phyloP scores from a whole-genome alignment of 2,329 filamentous ascomycete species.

The Ophiostoma pallidulum region DNA sequence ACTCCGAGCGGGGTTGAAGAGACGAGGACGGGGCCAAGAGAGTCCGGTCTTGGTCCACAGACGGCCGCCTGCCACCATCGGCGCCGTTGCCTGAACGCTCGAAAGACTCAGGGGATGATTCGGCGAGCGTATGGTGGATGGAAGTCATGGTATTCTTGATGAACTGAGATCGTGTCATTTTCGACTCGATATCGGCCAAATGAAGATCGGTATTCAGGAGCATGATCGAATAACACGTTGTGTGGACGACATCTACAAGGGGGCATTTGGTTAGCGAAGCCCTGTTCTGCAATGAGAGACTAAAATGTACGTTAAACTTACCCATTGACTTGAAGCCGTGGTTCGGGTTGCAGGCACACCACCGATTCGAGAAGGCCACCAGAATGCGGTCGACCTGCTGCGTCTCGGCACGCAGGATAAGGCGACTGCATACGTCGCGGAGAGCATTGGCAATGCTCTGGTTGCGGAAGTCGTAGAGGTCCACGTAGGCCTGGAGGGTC shows the following conservation, averaged over 20 bases:
- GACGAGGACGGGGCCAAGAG: slow-evolving; percentile 18
- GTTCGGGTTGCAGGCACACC: slow-evolving; percentile 86
- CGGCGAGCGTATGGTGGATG: slow-evolving; percentile 64
- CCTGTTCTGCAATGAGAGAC: no score
- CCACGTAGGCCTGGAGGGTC: slow-evolving; percentile 72
- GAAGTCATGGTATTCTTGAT: slow-evolving; percentile 94
- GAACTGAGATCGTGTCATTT: slow-evolving; percentile 93
- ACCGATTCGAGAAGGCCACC: slow-evolving; percentile 77
- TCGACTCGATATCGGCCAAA: slow-evolving; percentile 85
- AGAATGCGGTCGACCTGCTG: slow-evolving; percentile 95
- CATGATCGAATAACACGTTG: slow-evolving; percentile 92
- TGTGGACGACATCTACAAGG: slow-evolving; percentile 80
- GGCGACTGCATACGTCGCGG: slow-evolving; percentile 68
- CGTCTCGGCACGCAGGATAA: slow-evolving; percentile 82
- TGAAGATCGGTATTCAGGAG: slow-evolving; percentile 94
- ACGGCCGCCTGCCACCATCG: neutral
- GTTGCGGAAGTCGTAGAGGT: slow-evolving; percentile 76
- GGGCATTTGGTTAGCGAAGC: no score
- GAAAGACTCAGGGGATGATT: slow-evolving; percentile 60
- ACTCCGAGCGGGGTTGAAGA: slow-evolving; percentile 38
- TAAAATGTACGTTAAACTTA: slow-evolving; percentile 41
- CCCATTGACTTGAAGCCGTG: slow-evolving; percentile 87
- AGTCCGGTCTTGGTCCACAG: slow-evolving; percentile 23
- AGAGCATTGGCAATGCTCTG: slow-evolving; percentile 71
- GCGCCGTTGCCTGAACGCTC: slow-evolving; percentile 38